Percentiles rank a stretch among this genome's conserved stretches.
Evolutionary conservation across 2,329 filamentous ascomycete species (phyloP).

Genomic region (Cladosporium sp.): DNA sequence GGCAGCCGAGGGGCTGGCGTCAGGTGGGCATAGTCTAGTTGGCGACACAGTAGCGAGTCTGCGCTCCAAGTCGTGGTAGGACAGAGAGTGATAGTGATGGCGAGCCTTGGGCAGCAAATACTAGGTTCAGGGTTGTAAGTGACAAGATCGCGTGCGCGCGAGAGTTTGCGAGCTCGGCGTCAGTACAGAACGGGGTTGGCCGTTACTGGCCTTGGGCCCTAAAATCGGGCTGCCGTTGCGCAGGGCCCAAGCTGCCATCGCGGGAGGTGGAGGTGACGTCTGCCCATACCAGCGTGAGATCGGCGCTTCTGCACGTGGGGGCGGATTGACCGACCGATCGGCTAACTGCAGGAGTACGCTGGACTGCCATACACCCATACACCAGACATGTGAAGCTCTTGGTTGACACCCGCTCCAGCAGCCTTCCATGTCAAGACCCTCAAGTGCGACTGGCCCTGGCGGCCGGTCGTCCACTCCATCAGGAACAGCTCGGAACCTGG

Average conservation of each 20-base stretch:
- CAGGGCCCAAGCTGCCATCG: no score
- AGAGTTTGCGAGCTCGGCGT: background rate
- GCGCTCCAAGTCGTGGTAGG: no score
- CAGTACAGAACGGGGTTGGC: background rate
- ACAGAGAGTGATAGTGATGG: no score
- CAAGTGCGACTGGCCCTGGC: conserved; percentile 9
- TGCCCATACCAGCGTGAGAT: conserved; percentile 2
- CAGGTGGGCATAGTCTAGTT: background rate
- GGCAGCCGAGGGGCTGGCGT: background rate
- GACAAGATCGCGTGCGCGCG: background rate
- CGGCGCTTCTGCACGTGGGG: background rate
- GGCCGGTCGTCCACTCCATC: conserved; percentile 8
- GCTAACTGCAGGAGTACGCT: no score
- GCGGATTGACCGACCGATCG: background rate
- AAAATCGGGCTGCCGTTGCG: no score
- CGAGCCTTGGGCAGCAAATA: conserved; percentile 5
- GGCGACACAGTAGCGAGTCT: no score
- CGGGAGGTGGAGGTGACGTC: no score
- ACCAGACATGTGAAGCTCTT: conserved; percentile 3
- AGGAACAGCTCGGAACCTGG: conserved; percentile 17
- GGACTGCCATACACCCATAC: background rate
- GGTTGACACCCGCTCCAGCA: background rate
- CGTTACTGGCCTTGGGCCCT: no score
- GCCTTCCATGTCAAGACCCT: conserved; percentile 8
- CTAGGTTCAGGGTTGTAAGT: conserved; percentile 5